Conservation (phyloP, 441 rosid genomes). For the Euphorbia schlechtendalii region DNA sequence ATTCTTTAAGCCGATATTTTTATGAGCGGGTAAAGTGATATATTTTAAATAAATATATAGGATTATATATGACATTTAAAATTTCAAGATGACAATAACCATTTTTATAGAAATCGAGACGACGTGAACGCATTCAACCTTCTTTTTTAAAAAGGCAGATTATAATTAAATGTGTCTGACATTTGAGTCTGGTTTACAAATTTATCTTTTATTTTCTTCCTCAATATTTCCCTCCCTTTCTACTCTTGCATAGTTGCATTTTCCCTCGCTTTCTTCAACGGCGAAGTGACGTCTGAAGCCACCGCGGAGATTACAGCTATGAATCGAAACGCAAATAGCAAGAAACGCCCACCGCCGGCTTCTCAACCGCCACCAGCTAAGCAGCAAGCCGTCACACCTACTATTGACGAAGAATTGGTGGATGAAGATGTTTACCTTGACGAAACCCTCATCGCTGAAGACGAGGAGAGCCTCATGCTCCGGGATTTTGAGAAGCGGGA, state of each 20-base stretch:
- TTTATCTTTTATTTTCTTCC: no score
- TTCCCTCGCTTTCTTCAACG: conserved; percentile 11
- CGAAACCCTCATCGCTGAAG: conserved; percentile 62
- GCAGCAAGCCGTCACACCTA: conserved; percentile 40
- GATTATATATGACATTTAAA: no score
- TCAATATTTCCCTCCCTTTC: not conserved
- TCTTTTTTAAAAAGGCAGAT: no score
- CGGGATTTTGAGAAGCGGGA: conserved; percentile 68
- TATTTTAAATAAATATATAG: no score
- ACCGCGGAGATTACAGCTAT: conserved; percentile 18
- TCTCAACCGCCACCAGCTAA: conserved; percentile 35
- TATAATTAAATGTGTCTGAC: no score
- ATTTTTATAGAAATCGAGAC: no score
- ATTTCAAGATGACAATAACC: no score
- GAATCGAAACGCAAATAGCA: conserved; percentile 34
- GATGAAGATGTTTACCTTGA: conserved; percentile 83
- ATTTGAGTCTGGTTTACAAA: no score
- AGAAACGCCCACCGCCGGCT: conserved; percentile 65
- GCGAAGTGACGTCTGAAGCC: not conserved
- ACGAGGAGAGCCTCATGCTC: conserved; percentile 66
- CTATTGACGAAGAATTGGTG: conserved; percentile 58
- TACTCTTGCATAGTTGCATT: conserved; percentile 7
- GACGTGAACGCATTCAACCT: no score
- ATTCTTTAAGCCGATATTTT: no score
- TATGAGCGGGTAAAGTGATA: no score